These are phyloP conservation scores for Coemansia sp. DNA, from an alignment of 192 early-diverging fungal species.

Conservation along the genomic window DNA sequence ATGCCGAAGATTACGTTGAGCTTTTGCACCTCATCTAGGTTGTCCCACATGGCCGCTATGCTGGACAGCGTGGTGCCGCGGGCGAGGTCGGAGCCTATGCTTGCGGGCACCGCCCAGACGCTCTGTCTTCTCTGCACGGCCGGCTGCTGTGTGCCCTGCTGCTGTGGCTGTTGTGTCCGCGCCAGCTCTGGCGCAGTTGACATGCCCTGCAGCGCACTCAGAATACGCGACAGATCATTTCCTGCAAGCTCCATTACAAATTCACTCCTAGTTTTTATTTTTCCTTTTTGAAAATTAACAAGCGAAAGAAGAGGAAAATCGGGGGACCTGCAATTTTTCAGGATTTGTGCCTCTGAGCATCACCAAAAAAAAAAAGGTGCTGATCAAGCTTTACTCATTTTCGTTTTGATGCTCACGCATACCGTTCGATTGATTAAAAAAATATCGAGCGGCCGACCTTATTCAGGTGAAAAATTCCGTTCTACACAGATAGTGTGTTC, in stretches of 20 bases:
- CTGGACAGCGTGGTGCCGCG: conserved; percentile 10
- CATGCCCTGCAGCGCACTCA: conserved; percentile 7
- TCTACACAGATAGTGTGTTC: too few relatives aligned
- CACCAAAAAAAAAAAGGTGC: too few relatives aligned
- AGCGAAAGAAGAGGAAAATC: too few relatives aligned
- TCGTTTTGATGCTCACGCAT: neutral
- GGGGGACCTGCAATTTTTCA: too few relatives aligned
- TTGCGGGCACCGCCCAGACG: conserved; percentile 36
- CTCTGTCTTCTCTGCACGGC: neutral
- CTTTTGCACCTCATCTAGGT: conserved; percentile 42
- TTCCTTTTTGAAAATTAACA: too few relatives aligned
- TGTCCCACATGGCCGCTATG: conserved; percentile 20
- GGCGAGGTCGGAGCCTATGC: conserved; percentile 36
- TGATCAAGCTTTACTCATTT: neutral
- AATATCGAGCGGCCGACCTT: too few relatives aligned
- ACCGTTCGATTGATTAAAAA: too few relatives aligned
- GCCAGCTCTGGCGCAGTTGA: neutral
- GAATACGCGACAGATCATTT: neutral
- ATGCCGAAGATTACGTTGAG: conserved; percentile 38
- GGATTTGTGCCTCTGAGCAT: too few relatives aligned
- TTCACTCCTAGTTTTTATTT: neutral
- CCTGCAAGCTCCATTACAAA: neutral
- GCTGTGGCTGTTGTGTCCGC: neutral
- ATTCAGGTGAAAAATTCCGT: too few relatives aligned
- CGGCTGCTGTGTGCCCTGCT: conserved; percentile 2